Percentiles rank a stretch among this genome's conserved stretches.
These are phyloP conservation scores for Klebsormidium nitens DNA, from an alignment of 139 green algal species.

Conservation along the genomic window DNA sequence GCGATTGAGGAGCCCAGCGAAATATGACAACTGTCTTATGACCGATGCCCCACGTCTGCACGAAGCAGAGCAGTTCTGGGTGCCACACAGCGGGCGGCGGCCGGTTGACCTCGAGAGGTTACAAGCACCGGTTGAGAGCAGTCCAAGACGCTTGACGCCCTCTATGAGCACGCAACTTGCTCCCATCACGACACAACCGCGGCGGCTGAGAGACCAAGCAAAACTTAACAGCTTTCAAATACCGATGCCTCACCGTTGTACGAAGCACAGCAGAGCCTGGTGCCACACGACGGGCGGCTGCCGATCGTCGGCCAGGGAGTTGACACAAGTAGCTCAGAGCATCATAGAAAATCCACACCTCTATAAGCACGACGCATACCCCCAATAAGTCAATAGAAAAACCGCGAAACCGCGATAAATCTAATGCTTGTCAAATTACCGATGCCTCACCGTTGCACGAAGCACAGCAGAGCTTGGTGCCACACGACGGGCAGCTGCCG, in stretches of 20 bases:
- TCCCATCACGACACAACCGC: background rate
- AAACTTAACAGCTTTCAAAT: background rate
- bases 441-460: conserved; percentile 84
- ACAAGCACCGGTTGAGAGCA: background rate
- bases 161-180: background rate
- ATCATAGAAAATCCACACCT: background rate
- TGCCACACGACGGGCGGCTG: too few species aligned
- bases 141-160: background rate
- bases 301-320: background rate
- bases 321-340: background rate
- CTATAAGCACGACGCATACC: background rate
- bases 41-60: background rate
- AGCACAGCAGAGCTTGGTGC: conserved; percentile 91
- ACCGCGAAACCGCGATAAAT: background rate
- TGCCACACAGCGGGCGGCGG: too few species aligned
- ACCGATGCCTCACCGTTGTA: conserved; percentile 79
- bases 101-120: background rate
- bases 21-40: background rate
- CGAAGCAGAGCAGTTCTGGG: background rate
- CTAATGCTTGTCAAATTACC: background rate
- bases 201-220: background rate
- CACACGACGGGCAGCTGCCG: conserved; percentile 93
- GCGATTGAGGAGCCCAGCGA: background rate
- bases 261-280: conserved; percentile 88
- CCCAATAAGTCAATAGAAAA: background rate